Conservation (phyloP, 1,284 basidiomycete species). For the Abortiporus biennis region DNA sequence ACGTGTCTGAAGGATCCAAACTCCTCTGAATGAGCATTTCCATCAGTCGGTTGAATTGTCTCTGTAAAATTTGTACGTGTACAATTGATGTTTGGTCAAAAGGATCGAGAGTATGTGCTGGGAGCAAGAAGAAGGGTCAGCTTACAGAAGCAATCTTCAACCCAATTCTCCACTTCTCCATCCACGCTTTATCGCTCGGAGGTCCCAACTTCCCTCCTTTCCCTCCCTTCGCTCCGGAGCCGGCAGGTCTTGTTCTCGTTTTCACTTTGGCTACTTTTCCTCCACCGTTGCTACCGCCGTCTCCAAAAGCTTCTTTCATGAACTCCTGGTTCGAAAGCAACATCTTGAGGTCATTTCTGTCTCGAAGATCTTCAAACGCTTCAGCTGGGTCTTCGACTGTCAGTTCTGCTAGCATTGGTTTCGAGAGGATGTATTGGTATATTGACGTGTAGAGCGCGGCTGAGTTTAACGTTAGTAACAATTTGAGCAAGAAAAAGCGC, state of each 20-base stretch:
- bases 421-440: conserved; percentile 70
- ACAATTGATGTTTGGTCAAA: neutral
- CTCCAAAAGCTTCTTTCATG: conserved; percentile 59
- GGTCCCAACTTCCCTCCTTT: conserved; percentile 70
- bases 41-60: conserved; percentile 88
- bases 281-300: conserved; percentile 21
- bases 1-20: conserved; percentile 59
- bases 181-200: conserved; percentile 76
- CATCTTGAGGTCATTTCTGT: conserved; percentile 86
- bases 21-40: conserved; percentile 87
- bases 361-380: conserved; percentile 91
- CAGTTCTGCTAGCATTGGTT: conserved; percentile 75
- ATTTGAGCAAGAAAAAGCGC: neutral
- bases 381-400: conserved; percentile 98
- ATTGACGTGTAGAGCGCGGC: conserved; percentile 87
- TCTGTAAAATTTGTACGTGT: conserved; percentile 35
- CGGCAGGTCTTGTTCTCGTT: conserved; percentile 22
- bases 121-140: conserved; percentile 10
- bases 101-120: conserved; percentile 4
- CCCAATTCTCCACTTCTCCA: conserved; percentile 72
- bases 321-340: conserved; percentile 63
- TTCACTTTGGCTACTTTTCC: conserved; percentile 39
- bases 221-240: conserved; percentile 31
- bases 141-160: conserved; percentile 87
- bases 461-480: conserved; percentile 22